Evolutionary conservation across 2,329 filamentous ascomycete genomes (phyloP), one percentile per base, ranked within the genome.

Genomic region (Aspergillus uvarum): DNA sequence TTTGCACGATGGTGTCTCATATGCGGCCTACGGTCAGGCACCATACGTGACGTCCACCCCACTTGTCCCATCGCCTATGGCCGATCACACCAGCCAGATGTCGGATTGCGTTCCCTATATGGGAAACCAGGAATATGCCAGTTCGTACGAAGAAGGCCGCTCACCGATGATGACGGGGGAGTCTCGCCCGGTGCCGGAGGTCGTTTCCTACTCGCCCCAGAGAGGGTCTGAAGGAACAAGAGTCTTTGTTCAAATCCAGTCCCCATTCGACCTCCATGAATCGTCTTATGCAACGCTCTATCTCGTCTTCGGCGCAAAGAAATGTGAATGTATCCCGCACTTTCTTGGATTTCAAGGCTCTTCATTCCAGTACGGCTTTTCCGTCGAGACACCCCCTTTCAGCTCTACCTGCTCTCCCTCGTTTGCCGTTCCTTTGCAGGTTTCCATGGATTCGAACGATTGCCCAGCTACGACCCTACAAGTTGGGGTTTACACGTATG

Each of bases 241-340:
- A 68, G 80, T 96, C 10, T 83, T 85, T 61, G 82, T 96, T 64
- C 89, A 90, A 72, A 84, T 96, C 31, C 87, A 88, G 55, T 89
- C 89, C 48, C 83, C 88, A 61, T 91, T 90, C 77, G 89, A 96
- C 70, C 78, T 96, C 59, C 84, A 87, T 74, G 83, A 81, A 32
- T 82, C 82, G 60, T 83, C 80, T 68, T 80, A 71, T 48, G 70
- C 71, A 11, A 64, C 81, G 54, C 87, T 91, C 69, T 88, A 79
- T 64, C 76, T 96, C 57, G 84, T 88, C 51, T 96, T 96, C 75
- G 92, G 91, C n/a, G 82, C 84, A n/a, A 86, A 89, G 68, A 87
- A 88, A 74, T 89, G 87, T 74, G 81, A 85, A 57, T 87, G 87
- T 59, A 83, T 87, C 58, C 81, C 92, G 24, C 82, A 85, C 50